phyloP scores from a whole-genome alignment of 371 early-diverging fungal species.

The Mortierella sp. region DNA sequence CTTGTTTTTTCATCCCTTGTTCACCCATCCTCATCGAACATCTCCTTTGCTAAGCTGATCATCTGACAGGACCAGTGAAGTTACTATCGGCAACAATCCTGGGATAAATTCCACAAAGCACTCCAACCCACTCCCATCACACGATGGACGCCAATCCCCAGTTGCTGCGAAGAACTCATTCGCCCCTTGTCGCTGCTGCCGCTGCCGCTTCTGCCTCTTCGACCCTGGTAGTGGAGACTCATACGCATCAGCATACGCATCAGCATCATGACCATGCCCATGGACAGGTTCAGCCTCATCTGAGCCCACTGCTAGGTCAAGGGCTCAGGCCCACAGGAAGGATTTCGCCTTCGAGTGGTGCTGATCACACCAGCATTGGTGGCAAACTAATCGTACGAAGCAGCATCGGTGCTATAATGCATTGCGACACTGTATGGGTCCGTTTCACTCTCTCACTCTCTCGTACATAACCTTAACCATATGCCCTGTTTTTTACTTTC shows the following conservation, averaged over 20 bases:
- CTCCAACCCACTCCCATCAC: too few relatives aligned
- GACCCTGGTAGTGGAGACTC: slow-evolving; percentile 30
- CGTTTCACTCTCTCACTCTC: too few relatives aligned
- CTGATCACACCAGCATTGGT: neutral
- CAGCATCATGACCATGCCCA: slow-evolving; percentile 16
- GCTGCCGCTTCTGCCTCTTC: slow-evolving; percentile 32
- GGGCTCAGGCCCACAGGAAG: slow-evolving; percentile 25
- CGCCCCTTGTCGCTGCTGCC: slow-evolving; percentile 48
- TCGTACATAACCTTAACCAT: neutral
- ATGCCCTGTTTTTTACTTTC: neutral
- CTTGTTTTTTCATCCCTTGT: neutral
- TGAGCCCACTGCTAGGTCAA: slow-evolving; percentile 8
- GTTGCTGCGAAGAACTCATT: slow-evolving; percentile 46
- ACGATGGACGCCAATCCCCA: slow-evolving; percentile 45
- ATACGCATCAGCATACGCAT: slow-evolving; percentile 11
- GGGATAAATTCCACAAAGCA: too few relatives aligned
- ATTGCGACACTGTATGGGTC: neutral
- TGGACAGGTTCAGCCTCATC: slow-evolving; percentile 17
- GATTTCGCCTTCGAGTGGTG: slow-evolving; percentile 9
- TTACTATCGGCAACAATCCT: too few relatives aligned
- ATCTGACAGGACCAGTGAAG: too few relatives aligned
- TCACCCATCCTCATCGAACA: neutral
- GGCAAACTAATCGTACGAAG: slow-evolving; percentile 16
- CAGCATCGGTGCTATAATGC: neutral
- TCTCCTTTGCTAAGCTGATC: too few relatives aligned